Evolutionary conservation across 768 basidiomycete genomes (phyloP), one percentile per base, ranked within the genome.

Genomic region (Boletus patriciae): DNA sequence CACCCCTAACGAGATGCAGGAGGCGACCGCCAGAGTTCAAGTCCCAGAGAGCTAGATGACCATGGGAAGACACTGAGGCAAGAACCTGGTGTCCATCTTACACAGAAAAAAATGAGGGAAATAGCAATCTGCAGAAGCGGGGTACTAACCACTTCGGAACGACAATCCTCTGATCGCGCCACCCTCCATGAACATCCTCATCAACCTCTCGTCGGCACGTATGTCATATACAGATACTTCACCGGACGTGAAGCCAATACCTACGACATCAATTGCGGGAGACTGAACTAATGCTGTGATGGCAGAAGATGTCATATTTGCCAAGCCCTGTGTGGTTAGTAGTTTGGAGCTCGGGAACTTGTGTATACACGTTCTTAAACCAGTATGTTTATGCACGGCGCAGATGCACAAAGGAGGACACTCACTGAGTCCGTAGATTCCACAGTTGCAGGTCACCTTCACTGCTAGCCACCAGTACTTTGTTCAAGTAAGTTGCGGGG

Each of bases 401-500:
- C 21, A 34, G 10, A 46, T 25, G 34, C 11, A 31, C 18, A 33
- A 21, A 56, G 18, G 64, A 16, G 6, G 27, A 25, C 25, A 73
- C 86, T 61, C 55, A 92, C 92, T 83, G 82, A 12, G 94, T 87
- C 9, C 86, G 81, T 60, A 93, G 85, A 71, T 98, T 99, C 94
- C 94, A 98, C n/a, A 99, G 73, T 58, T 97, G 91, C 65, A 98
- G 74, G 42, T 74, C 76, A 4, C 97, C 97, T 70, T 94, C 81
- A 54, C 76, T 81, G 64, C 92, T 91, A 4, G 87, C 84, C 12
- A 98, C 83, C 1, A 98, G 78, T 1, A 98, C 79, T 75, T 99
- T 99, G 78, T 99, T 98, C 49, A 99, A 72, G 73, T 98, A 98
- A 13, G 97, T 98, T 1, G 94, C 88, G 3, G 97, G 97, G 69